Percentiles rank a stretch among this genome's conserved stretches.
Conservation (phyloP, 768 basidiomycete genomes). For the Calocybe gangraenosa region DNA sequence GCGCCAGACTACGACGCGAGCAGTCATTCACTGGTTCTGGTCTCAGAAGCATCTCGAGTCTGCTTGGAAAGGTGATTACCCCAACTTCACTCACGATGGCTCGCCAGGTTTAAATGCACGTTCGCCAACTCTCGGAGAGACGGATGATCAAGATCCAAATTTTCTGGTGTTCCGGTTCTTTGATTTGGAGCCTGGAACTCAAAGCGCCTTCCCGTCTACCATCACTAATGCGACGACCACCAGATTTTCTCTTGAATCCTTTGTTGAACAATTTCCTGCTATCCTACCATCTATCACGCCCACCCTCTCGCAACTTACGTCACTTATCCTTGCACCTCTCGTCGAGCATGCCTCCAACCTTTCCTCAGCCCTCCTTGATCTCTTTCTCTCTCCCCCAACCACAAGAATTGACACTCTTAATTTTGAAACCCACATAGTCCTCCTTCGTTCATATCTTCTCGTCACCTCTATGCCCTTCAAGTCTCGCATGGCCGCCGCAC, state of each 20-base stretch:
- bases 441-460: conserved; percentile 74
- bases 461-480: conserved; percentile 73
- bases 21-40: conserved; percentile 61
- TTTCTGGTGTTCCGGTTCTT: conserved; percentile 51
- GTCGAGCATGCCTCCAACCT: conserved; percentile 58
- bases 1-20: conserved; percentile 18
- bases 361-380: conserved; percentile 59
- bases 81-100: background rate
- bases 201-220: conserved; percentile 19
- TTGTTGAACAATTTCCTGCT: conserved; percentile 56
- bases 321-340: conserved; percentile 60
- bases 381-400: conserved; percentile 55
- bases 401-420: conserved; percentile 47
- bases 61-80: conserved; percentile 34
- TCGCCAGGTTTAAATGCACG: background rate
- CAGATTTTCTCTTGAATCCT: conserved; percentile 31
- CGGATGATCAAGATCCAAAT: conserved; percentile 25
- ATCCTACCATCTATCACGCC: conserved; percentile 61
- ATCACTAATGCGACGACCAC: conserved; percentile 4
- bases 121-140: background rate
- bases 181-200: conserved; percentile 61
- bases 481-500: conserved; percentile 58
- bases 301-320: conserved; percentile 55
- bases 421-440: conserved; percentile 58
- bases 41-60: conserved; percentile 45